Base-by-base conservation (phyloP, 108 stramenopile genomes). In the Discostella stelligeroides region DNA sequence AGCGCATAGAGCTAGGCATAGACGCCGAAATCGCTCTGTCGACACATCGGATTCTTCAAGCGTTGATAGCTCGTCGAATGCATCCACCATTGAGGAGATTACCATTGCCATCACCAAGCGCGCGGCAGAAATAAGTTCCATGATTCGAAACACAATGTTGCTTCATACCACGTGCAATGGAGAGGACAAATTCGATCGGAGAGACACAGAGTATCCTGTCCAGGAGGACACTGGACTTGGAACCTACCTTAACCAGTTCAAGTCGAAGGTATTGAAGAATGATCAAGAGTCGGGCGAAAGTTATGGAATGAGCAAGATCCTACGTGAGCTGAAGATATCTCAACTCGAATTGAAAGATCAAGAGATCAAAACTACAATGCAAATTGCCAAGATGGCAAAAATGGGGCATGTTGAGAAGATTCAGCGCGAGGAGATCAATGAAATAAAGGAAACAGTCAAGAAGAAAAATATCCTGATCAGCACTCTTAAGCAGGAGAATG, bases 81-180 rank as follows among this genome's bases (percentile, higher is more conserved):
- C 63, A 43, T 42, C 30, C 37, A 48, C 55, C 50, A 63, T 73
- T 4, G 9, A 25, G 18, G 72, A 73, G 29, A 51, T 73, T 5
- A 64, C 62, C 2, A 38, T 7, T 54, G 61, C 53, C 21, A 61
- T 73, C 23, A 21, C 29, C 51, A 37, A 56, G 20, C 60, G 37
- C 3, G 72, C 63, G 24, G 53, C 72, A 2, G 50, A 63, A 14
- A 40, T 73, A 53, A 37, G 72, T 50, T 28, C n/a, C 48, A 13
- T 40, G 60, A 2, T 45, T 45, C n/a, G n/a, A n/a, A n/a, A n/a
- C n/a, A n/a, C n/a, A n/a, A n/a, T n/a, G n/a, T n/a, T 45, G 4
- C n/a, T 17, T 13, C 50, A 57, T 29, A 55, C 23, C 29, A 12
- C n/a, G 14, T 43, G 3, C 42, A 54, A 25, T 17, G 45, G 38